These are phyloP conservation scores for Leccinum pachyderme DNA, from an alignment of 1,284 basidiomycete genomes.

Conservation along the genomic window DNA sequence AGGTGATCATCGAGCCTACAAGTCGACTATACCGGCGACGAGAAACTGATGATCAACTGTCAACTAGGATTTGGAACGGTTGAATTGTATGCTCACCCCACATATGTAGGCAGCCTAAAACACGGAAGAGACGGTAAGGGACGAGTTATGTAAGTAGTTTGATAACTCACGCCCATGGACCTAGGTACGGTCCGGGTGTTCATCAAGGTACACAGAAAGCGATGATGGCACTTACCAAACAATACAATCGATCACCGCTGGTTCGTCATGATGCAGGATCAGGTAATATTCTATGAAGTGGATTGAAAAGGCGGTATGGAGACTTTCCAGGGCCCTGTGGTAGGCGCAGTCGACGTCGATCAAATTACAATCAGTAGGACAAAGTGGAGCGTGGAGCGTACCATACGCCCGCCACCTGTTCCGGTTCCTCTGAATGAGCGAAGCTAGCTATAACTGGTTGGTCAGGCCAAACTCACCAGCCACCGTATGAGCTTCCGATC, in stretches of 20 bases:
- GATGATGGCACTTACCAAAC: conserved; percentile 4
- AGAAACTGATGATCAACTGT: neutral
- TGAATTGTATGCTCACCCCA: conserved; percentile 1
- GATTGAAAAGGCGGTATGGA: conserved; percentile 9
- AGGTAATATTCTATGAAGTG: conserved; percentile 11
- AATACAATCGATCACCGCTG: neutral
- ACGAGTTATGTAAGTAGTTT: neutral
- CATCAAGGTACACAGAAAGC: neutral
- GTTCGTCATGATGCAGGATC: conserved; percentile 6
- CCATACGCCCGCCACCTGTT: conserved; percentile 4
- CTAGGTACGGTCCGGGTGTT: neutral
- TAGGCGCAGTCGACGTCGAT: neutral
- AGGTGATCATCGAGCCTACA: conserved; percentile 1
- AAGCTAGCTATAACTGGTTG: neutral
- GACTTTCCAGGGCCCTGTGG: conserved; percentile 4
- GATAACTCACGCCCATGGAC: conserved; percentile 4
- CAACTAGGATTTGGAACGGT: neutral
- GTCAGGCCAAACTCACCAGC: conserved; percentile 4
- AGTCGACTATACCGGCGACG: conserved; percentile 3
- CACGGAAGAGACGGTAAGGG: neutral
- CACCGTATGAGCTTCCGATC: conserved; percentile 3
- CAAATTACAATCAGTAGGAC: neutral
- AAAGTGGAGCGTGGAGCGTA: neutral
- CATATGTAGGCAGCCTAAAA: conserved; percentile 2
- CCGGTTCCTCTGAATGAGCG: neutral